A percentile compares a stretch with the other conserved stretches of the same genome.
Conservation (phyloP, 2,329 filamentous ascomycete species). For the Rosellinia necatrix region DNA sequence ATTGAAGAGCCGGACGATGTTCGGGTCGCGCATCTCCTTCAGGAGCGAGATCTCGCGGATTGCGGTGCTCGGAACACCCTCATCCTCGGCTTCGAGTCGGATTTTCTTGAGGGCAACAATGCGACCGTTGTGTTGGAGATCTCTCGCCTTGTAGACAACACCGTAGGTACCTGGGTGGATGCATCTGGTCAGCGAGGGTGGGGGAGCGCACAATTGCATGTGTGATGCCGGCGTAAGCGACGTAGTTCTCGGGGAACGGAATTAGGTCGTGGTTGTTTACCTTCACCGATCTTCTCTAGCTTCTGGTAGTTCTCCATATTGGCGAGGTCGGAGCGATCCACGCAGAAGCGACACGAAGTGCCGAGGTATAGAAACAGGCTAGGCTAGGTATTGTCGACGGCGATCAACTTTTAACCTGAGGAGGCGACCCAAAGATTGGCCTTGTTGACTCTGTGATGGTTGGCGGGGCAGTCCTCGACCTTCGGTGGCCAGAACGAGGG, state of each 20-base stretch:
- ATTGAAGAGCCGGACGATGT: slow-evolving; percentile 86
- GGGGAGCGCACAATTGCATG: background rate
- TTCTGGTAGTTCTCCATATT: slow-evolving; percentile 95
- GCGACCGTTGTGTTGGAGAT: slow-evolving; percentile 78
- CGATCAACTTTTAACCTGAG: background rate
- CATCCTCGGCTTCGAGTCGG: slow-evolving; percentile 90
- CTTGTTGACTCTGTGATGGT: slow-evolving; percentile 7
- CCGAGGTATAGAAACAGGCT: too few relatives aligned
- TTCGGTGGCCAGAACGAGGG: slow-evolving; percentile 12
- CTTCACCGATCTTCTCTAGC: slow-evolving; percentile 95
- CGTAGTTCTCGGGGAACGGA: background rate
- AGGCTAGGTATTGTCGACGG: background rate
- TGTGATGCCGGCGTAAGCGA: background rate
- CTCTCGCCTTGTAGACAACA: slow-evolving; percentile 92
- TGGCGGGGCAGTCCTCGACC: slow-evolving; percentile 19
- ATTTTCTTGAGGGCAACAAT: slow-evolving; percentile 97
- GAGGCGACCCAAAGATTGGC: too few relatives aligned
- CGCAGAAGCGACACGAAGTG: slow-evolving; percentile 22
- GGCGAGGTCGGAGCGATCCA: background rate
- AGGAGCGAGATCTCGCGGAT: slow-evolving; percentile 93
- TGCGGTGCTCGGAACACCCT: slow-evolving; percentile 88
- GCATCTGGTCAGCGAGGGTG: slow-evolving; percentile 10
- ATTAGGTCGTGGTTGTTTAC: slow-evolving; percentile 51
- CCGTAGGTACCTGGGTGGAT: slow-evolving; percentile 77
- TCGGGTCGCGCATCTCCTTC: slow-evolving; percentile 92